phyloP scores from a whole-genome alignment of 352 stramenopile species.

The Globisporangium iwayamae region DNA sequence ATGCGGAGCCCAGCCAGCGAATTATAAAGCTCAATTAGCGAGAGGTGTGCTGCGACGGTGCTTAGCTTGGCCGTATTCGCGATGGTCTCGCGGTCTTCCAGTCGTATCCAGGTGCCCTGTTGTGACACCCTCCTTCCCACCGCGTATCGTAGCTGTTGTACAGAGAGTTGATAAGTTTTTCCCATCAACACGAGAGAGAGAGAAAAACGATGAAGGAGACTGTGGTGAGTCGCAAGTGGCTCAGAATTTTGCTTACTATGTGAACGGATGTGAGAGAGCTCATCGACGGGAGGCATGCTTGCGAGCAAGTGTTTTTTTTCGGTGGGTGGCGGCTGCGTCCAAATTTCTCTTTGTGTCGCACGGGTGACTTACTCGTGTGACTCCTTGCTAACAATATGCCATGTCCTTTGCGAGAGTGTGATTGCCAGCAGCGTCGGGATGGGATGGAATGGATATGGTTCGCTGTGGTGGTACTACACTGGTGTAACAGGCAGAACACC shows the following conservation, averaged over 20 bases:
- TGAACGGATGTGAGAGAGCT: too few species aligned
- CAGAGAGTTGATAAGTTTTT: constrained; percentile 8
- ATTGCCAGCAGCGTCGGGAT: too few species aligned
- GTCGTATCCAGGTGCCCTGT: background rate
- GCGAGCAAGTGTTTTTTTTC: background rate
- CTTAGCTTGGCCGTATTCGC: background rate
- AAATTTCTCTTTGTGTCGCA: background rate
- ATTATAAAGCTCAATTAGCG: constrained; percentile 9
- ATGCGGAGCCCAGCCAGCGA: constrained; percentile 1
- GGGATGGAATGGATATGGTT: too few species aligned
- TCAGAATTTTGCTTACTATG: background rate
- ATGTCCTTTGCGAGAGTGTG: too few species aligned
- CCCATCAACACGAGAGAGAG: constrained; percentile 8
- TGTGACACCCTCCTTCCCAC: background rate
- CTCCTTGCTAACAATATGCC: background rate
- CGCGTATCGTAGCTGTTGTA: constrained; percentile 10
- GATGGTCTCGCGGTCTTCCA: background rate
- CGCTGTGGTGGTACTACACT: too few species aligned
- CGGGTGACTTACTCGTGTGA: background rate
- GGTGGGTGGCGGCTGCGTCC: too few species aligned
- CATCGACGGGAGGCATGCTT: too few species aligned
- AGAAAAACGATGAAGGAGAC: background rate
- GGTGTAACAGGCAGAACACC: too few species aligned
- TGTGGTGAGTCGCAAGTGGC: background rate
- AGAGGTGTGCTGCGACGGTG: background rate